These are phyloP conservation scores for Lactarius vividus DNA, from an alignment of 768 basidiomycete species.

Conservation along the genomic window DNA sequence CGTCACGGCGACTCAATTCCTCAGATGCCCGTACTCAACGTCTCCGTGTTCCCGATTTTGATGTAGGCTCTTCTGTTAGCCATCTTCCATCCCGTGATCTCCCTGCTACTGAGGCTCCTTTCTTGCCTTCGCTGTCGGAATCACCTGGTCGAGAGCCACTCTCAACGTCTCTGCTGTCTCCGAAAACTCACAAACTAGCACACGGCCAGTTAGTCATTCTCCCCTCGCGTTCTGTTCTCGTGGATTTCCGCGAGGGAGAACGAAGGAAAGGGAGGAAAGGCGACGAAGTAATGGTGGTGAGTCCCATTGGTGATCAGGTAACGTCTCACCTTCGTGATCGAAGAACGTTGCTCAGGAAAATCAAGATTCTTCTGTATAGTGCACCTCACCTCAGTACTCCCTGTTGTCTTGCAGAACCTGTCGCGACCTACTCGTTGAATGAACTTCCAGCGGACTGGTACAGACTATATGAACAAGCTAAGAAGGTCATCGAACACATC, in stretches of 20 bases:
- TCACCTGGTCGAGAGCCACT: slow-evolving; percentile 6
- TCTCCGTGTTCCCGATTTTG: background rate
- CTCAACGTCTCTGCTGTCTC: slow-evolving; percentile 31
- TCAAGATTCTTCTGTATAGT: slow-evolving; percentile 45
- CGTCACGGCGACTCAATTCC: slow-evolving; percentile 2
- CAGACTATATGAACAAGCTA: slow-evolving; percentile 48
- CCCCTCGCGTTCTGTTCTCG: slow-evolving; percentile 47
- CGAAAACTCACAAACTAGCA: slow-evolving; percentile 47
- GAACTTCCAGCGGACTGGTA: slow-evolving; percentile 43
- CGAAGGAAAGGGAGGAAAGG: slow-evolving; percentile 46
- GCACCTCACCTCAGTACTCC: slow-evolving; percentile 52
- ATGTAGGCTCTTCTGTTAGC: background rate
- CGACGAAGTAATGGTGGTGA: slow-evolving; percentile 45
- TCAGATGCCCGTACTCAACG: background rate
- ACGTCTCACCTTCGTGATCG: background rate
- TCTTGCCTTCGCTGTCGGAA: background rate
- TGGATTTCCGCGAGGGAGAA: slow-evolving; percentile 57
- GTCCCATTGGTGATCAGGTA: slow-evolving; percentile 41
- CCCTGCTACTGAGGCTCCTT: background rate
- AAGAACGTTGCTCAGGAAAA: background rate
- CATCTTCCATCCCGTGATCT: background rate
- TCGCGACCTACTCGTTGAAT: slow-evolving; percentile 35
- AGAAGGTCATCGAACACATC: slow-evolving; percentile 44
- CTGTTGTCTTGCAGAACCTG: slow-evolving; percentile 47
- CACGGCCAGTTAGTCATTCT: slow-evolving; percentile 50